phyloP scores from a whole-genome alignment of 116 monocot genomes.

The Papilionanthe hybrid region DNA sequence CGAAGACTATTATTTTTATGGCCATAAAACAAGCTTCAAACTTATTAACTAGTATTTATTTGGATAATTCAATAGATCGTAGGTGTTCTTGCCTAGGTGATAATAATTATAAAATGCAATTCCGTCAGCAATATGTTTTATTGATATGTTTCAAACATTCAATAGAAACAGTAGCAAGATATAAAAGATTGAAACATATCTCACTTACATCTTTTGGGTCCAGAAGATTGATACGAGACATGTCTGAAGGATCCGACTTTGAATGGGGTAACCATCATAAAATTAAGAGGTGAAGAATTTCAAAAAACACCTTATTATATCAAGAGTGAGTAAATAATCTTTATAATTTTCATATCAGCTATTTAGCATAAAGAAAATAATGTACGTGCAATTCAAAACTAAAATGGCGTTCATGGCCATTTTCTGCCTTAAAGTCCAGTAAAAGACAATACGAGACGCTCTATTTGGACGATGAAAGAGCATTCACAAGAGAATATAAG shows the following conservation, averaged over 20 bases:
- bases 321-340: too few relatives aligned
- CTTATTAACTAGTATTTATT: neutral
- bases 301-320: neutral
- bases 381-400: neutral
- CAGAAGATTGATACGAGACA: conserved; percentile 94
- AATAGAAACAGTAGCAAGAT: neutral
- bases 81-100: neutral
- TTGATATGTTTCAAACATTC: neutral
- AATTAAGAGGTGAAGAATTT: neutral
- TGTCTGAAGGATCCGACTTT: conserved; percentile 90
- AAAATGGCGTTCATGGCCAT: neutral
- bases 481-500: neutral
- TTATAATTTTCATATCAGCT: neutral
- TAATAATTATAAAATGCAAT: neutral
- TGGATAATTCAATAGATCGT: neutral
- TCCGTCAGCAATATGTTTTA: conserved; percentile 3
- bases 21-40: neutral
- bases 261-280: conserved; percentile 27
- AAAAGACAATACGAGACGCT: neutral
- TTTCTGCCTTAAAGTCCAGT: neutral
- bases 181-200: neutral
- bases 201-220: conserved; percentile 91
- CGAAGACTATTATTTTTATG: neutral
- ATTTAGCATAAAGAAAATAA: neutral
- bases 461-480: neutral